phyloP scores from a whole-genome alignment of 345 rosid species.

The Linum lewisii region DNA sequence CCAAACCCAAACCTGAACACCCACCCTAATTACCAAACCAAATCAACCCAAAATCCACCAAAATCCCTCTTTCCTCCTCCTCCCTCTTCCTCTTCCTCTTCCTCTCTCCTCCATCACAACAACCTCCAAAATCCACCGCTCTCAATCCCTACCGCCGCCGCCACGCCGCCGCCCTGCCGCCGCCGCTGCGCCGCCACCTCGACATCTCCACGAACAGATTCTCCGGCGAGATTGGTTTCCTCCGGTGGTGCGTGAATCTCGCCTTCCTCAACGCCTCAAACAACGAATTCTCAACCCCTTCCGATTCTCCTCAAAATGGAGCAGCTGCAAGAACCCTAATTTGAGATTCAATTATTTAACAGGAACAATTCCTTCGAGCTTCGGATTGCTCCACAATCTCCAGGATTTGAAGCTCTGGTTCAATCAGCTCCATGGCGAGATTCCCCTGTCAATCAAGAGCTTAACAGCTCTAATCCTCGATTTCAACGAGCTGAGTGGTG shows the following conservation, averaged over 20 bases:
- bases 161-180: no score
- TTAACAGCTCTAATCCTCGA: conserved; percentile 80
- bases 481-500: conserved; percentile 72
- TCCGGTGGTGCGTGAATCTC: no score
- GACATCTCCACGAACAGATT: conserved; percentile 71
- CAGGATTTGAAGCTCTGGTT: conserved; percentile 75
- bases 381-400: conserved; percentile 59
- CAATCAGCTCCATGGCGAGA: conserved; percentile 73
- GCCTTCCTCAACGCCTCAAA: conserved; percentile 52
- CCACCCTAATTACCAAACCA: no score
- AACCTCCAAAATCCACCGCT: no score
- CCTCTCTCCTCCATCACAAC: no score
- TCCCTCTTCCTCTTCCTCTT: no score
- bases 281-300: conserved; percentile 24
- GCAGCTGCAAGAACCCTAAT: conserved; percentile 33
- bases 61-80: no score
- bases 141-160: no score
- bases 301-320: conserved; percentile 49
- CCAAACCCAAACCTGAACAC: no score
- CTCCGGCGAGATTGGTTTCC: conserved; percentile 14
- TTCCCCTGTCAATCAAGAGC: conserved; percentile 46
- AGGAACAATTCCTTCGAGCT: conserved; percentile 71
- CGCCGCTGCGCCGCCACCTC: conserved; percentile 54
- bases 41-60: no score
- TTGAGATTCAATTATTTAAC: conserved; percentile 76